A percentile compares a stretch with the other conserved stretches of the same genome.
Evolutionary conservation across 495 filamentous ascomycete genomes (phyloP).

Genomic region (Pseudevernia furfuracea): DNA sequence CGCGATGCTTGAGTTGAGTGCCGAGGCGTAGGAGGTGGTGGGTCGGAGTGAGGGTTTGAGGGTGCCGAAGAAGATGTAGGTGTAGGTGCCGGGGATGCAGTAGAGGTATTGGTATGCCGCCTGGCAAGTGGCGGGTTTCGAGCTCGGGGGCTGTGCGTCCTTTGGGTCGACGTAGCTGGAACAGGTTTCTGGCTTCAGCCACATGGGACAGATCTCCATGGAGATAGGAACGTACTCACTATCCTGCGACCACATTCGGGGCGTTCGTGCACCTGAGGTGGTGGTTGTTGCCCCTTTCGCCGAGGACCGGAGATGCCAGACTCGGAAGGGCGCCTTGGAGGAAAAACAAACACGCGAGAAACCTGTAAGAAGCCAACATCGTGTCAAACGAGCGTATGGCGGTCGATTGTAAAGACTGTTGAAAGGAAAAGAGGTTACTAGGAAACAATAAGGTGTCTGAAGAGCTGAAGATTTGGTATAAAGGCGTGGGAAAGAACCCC

Average conservation of each 20-base stretch:
- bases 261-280: neutral
- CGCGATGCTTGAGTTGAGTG: neutral
- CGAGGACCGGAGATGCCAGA: neutral
- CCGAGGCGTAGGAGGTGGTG: neutral
- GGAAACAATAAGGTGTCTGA: neutral
- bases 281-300: neutral
- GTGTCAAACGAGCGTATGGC: neutral
- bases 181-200: too few species aligned
- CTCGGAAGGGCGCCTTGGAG: neutral
- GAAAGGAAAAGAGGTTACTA: neutral
- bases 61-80: neutral
- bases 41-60: neutral
- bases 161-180: slow-evolving; percentile 2
- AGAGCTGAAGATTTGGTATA: neutral
- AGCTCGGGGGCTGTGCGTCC: neutral
- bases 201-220: too few species aligned
- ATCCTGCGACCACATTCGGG: neutral
- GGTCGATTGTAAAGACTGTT: neutral
- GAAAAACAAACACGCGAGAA: neutral
- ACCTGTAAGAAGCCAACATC: neutral
- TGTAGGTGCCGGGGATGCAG: neutral
- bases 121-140: neutral
- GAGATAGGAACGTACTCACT: neutral
- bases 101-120: neutral
- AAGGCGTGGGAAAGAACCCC: neutral